phyloP scores from a whole-genome alignment of 192 early-diverging fungal genomes.

The Spizellomyces sp. region DNA sequence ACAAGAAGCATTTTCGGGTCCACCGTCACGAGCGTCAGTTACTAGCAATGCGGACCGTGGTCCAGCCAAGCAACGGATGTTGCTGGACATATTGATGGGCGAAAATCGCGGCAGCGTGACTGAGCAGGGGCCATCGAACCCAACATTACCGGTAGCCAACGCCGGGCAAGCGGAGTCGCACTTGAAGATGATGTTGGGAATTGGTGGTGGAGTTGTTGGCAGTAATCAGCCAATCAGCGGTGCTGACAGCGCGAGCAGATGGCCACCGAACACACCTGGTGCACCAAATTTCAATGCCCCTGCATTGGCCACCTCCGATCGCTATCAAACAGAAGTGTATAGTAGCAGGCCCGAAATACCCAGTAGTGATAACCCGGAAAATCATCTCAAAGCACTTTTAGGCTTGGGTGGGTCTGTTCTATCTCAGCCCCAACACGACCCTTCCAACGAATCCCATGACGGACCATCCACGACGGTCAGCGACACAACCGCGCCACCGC shows the following conservation, averaged over 20 bases:
- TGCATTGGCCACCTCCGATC: neutral
- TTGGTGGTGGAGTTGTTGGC: neutral
- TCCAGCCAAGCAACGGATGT: conserved; percentile 24
- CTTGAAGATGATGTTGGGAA: conserved; percentile 21
- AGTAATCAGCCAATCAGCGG: too few relatives aligned
- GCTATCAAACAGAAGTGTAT: neutral
- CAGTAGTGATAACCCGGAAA: neutral
- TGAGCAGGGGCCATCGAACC: neutral
- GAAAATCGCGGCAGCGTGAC: neutral
- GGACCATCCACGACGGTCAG: too few relatives aligned
- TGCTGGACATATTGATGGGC: conserved; percentile 27
- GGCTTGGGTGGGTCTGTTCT: conserved; percentile 1
- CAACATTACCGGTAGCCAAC: neutral
- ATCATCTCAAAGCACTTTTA: conserved; percentile 16
- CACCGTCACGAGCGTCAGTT: neutral
- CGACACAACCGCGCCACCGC: too few relatives aligned
- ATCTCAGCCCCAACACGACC: too few relatives aligned
- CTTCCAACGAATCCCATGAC: too few relatives aligned
- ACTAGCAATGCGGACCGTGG: neutral
- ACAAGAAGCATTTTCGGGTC: neutral
- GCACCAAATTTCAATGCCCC: neutral
- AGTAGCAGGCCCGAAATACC: neutral
- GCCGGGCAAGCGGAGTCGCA: neutral
- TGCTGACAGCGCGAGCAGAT: neutral
- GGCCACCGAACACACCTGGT: neutral